Percentiles rank a stretch among this genome's conserved stretches.
phyloP scores from a whole-genome alignment of 129 eudicot genomes.

The Saposhnikovia divaricata region DNA sequence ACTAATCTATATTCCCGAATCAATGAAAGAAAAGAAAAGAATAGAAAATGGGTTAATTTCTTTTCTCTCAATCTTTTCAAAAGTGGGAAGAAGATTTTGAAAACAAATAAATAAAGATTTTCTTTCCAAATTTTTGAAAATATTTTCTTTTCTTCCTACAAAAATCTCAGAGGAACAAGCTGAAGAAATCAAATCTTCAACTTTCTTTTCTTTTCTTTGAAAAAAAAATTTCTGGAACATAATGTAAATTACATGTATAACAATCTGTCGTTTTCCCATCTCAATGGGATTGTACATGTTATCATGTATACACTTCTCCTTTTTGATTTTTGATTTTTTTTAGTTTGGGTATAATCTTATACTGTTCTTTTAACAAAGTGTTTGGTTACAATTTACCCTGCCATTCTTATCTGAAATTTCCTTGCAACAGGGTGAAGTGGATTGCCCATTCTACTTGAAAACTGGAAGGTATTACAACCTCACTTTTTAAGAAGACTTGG shows the following conservation, averaged over 20 bases:
- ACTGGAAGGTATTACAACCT: constrained; percentile 65
- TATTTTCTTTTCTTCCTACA: too few species aligned
- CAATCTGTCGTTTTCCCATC: background rate
- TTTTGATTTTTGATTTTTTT: background rate
- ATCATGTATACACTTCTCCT: background rate
- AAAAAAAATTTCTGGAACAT: too few species aligned
- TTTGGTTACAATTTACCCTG: background rate
- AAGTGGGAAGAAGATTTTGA: too few species aligned
- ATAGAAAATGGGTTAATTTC: too few species aligned
- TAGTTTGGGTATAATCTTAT: background rate
- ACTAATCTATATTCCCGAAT: too few species aligned
- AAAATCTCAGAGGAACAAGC: too few species aligned
- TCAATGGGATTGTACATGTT: background rate
- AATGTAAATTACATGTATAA: background rate
- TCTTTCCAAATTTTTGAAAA: too few species aligned
- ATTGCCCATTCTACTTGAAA: constrained; percentile 86
- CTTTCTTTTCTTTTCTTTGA: too few species aligned
- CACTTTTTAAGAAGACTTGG: background rate
- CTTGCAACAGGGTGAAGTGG: constrained; percentile 69
- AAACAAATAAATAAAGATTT: too few species aligned
- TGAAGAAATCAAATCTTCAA: too few species aligned
- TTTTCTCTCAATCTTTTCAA: too few species aligned
- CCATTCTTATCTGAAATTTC: background rate
- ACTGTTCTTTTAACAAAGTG: background rate
- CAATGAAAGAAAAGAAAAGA: too few species aligned